phyloP scores from a whole-genome alignment of 2,329 filamentous ascomycete genomes.

The Penicillium sp. region DNA sequence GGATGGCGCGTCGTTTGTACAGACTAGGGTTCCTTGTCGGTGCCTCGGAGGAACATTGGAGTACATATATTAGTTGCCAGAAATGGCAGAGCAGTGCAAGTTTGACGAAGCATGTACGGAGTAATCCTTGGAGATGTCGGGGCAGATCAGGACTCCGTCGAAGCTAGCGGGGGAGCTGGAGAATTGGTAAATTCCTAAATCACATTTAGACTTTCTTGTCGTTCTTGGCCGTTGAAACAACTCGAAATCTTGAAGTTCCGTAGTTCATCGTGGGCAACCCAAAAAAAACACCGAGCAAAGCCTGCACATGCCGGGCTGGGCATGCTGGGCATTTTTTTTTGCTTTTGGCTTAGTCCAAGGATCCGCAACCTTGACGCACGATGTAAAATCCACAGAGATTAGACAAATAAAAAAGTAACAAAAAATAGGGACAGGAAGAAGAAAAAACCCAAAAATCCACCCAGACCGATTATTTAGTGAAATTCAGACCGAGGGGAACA shows the following conservation, averaged over 20 bases:
- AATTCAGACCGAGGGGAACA: constrained; percentile 7
- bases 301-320: constrained; percentile 17
- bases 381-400: not conserved
- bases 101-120: not conserved
- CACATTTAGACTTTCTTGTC: not conserved
- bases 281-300: constrained; percentile 6
- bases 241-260: not conserved
- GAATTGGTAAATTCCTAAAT: constrained; percentile 3
- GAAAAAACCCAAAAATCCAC: constrained; percentile 1
- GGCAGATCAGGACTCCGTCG: not conserved
- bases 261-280: not conserved
- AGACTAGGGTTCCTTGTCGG: constrained; percentile 16
- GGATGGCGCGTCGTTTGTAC: constrained; percentile 5
- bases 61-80: not conserved
- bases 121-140: not conserved
- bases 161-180: not conserved
- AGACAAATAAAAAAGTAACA: not conserved
- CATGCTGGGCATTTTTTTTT: not conserved
- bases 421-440: not conserved
- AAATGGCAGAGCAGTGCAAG: not conserved
- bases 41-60: constrained; percentile 3
- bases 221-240: constrained; percentile 1
- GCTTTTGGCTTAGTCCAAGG: constrained; percentile 1
- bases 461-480: constrained; percentile 16
- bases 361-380: not conserved